Base-by-base conservation (phyloP, 192 early-diverging fungal genomes). In the Backusella luteola region DNA sequence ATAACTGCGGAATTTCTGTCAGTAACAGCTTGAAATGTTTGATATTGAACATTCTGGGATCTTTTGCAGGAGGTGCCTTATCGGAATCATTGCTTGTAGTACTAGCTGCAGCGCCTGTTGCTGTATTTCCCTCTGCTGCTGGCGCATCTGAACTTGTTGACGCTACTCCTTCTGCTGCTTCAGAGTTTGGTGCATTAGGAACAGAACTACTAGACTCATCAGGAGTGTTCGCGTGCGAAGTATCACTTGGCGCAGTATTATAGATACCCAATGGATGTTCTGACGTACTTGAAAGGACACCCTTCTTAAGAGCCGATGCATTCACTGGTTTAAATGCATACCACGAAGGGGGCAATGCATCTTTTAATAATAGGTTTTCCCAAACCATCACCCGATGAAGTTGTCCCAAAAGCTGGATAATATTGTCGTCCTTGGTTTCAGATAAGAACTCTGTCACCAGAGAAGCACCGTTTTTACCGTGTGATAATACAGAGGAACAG, bases 331-430 rank as follows among this genome's bases (percentile, higher is more conserved):
- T 80, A 19, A 80, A 80, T 26, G 85, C 83, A 81, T 93, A 91
- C 94, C 94, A 95, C n/a, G 83, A 59, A 75, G 87, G 85, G 7
- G 90, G 93, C 9, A 94, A 84, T 7, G 81, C 59, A 19, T 80
- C 83, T 44, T 88, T 91, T 35, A 94, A 74, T 3, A 87, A 66
- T 34, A 90, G 76, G 52, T 84, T 88, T 76, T 96, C 92, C 86
- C 89, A 91, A 0, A 91, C 73, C 74, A 89, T 91, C 0, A 77
- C 74, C 38, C 92, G 83, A 80, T 94, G 91, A 32, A 96, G 71
- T 19, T 89, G 76, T 17, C 89, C 90, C 21, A 94, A 77, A 12
- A 81, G 66, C 11, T 73, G 53, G 11, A 83, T 73, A 6, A 94
- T 76, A 11, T 91, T 84, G 23, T 85, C 72, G 3, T 86, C 81